Evolutionary conservation across 768 basidiomycete genomes (phyloP).

Genomic region (Trametes gibbosa): DNA sequence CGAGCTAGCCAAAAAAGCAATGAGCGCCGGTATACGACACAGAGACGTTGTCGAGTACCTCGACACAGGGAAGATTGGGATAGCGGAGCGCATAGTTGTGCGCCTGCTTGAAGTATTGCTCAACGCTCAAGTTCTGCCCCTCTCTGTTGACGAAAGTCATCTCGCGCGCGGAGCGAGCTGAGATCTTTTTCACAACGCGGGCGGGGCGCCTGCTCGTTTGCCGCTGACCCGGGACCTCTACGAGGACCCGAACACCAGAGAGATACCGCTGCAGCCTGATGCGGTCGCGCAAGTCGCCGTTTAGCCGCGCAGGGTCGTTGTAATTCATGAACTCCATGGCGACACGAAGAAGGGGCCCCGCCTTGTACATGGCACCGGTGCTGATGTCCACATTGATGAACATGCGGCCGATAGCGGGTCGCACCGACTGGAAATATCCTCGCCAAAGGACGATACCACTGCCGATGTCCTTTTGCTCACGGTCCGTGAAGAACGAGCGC

Average conservation of each 20-base stretch:
- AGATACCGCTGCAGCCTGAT: conserved; percentile 55
- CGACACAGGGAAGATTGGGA: conserved; percentile 66
- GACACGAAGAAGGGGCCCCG: conserved; percentile 56
- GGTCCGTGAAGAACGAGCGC: conserved; percentile 68
- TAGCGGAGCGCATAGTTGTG: conserved; percentile 53
- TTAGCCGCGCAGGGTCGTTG: conserved; percentile 8
- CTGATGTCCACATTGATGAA: conserved; percentile 77
- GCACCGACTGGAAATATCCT: conserved; percentile 78
- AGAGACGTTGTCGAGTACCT: conserved; percentile 41
- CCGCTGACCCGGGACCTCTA: conserved; percentile 25
- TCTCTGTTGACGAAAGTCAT: conserved; percentile 56
- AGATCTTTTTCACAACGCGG: conserved; percentile 63
- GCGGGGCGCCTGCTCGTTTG: conserved; percentile 34
- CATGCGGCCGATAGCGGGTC: conserved; percentile 62
- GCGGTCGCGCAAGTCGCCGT: conserved; percentile 39
- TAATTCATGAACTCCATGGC: conserved; percentile 54
- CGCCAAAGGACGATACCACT: conserved; percentile 70
- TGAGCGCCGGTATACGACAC: not conserved
- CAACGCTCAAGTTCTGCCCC: conserved; percentile 55
- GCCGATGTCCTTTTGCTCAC: conserved; percentile 54
- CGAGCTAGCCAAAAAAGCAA: conserved; percentile 45
- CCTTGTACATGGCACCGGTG: conserved; percentile 72
- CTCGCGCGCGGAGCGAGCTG: conserved; percentile 48
- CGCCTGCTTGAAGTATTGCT: conserved; percentile 55
- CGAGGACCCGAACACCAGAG: conserved; percentile 48